phyloP scores from a whole-genome alignment of 208 protist genomes.

The Leishmania amazonensis region DNA sequence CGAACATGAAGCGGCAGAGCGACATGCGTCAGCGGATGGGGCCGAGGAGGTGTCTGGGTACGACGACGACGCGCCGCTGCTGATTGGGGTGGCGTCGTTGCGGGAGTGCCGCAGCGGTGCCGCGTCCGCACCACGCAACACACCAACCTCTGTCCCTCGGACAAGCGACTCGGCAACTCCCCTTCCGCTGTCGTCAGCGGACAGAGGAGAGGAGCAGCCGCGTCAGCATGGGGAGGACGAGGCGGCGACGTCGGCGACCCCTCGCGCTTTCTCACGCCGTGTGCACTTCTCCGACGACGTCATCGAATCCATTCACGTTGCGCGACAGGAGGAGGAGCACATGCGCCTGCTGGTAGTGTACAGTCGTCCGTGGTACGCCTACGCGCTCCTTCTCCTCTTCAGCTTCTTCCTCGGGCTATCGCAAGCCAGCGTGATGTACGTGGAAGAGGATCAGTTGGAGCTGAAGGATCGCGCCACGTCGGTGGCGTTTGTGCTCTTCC shows the following conservation, averaged over 20 bases:
- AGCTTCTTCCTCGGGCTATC: conserved; percentile 17
- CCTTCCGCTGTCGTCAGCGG: too few species aligned
- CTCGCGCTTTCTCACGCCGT: conserved; percentile 13
- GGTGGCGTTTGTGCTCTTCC: conserved; percentile 21
- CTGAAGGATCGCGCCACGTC: conserved; percentile 21
- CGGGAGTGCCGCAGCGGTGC: not conserved
- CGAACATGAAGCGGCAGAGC: not conserved
- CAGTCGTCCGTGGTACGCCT: conserved; percentile 35
- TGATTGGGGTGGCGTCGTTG: not conserved
- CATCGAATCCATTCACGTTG: conserved; percentile 22
- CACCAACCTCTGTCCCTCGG: not conserved
- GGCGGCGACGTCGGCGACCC: not conserved
- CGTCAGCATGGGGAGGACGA: not conserved
- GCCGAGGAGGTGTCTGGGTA: not conserved
- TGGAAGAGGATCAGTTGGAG: not conserved
- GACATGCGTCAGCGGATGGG: not conserved
- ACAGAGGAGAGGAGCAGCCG: not conserved
- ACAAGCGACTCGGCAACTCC: not conserved
- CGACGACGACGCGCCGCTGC: not conserved
- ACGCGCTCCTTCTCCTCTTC: conserved; percentile 19
- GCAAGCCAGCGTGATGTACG: conserved; percentile 11
- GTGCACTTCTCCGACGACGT: conserved; percentile 32
- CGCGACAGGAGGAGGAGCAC: conserved; percentile 25
- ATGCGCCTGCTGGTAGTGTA: conserved; percentile 30
- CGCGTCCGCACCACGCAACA: too few species aligned